Conservation (phyloP, 148 eudicot genomes). For the Vaccinium macrocarpon region DNA sequence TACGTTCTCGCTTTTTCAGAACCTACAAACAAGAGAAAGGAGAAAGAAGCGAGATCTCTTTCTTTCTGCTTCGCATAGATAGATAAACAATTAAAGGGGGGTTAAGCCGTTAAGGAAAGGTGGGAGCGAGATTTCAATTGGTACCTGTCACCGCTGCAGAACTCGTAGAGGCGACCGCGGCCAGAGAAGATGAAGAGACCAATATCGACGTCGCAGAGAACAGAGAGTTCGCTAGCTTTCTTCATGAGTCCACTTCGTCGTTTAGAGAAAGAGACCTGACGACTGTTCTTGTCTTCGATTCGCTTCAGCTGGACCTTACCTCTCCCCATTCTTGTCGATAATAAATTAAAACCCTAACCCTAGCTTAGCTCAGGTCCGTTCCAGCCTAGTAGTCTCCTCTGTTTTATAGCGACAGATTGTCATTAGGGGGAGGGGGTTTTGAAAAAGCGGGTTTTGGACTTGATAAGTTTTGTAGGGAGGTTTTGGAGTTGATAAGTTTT, state of each 20-base stretch:
- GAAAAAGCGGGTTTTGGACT: background rate
- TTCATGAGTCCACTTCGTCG: constrained; percentile 18
- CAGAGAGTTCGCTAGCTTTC: constrained; percentile 24
- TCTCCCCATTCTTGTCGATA: constrained; percentile 11
- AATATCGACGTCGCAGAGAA: constrained; percentile 22
- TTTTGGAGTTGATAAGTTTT: background rate
- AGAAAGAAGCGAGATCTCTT: background rate
- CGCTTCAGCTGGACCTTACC: constrained; percentile 21
- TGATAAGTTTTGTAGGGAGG: background rate
- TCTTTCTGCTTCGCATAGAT: background rate
- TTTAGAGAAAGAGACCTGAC: constrained; percentile 26
- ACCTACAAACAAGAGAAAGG: background rate
- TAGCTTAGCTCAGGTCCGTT: background rate
- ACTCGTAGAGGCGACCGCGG: constrained; percentile 20
- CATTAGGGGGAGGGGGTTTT: background rate
- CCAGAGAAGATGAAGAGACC: constrained; percentile 26
- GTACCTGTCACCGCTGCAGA: constrained; percentile 22
- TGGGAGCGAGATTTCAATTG: background rate
- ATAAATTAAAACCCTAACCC: constrained; percentile 11
- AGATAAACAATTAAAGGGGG: background rate
- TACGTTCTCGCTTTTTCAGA: background rate
- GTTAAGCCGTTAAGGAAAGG: no score
- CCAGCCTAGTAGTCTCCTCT: no score
- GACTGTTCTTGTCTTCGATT: constrained; percentile 24
- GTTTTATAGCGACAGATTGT: background rate